These are phyloP conservation scores for Peterozyma xylosa DNA, from an alignment of 805 yeast species.

Conservation along the genomic window DNA sequence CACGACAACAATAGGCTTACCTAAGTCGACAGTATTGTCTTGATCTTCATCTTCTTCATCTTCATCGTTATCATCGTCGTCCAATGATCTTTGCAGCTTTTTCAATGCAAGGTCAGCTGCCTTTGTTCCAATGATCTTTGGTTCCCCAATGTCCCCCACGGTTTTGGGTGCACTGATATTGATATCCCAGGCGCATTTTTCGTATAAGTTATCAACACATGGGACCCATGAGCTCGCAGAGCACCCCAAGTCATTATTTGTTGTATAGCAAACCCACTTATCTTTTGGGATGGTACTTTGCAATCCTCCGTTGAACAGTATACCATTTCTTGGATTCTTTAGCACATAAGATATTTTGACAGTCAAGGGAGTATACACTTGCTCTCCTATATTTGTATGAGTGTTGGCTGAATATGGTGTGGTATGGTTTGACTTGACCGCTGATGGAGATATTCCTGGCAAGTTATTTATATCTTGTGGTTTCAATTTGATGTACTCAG, in stretches of 20 bases:
- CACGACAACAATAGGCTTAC: slow-evolving; percentile 51
- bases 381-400: slow-evolving; percentile 21
- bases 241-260: slow-evolving; percentile 67
- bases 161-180: slow-evolving; percentile 82
- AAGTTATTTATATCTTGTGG: slow-evolving; percentile 41
- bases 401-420: slow-evolving; percentile 24
- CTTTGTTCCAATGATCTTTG: slow-evolving; percentile 32
- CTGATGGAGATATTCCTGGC: slow-evolving; percentile 25
- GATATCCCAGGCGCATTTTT: slow-evolving; percentile 85
- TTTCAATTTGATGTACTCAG: slow-evolving; percentile 56
- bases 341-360: slow-evolving; percentile 62
- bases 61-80: slow-evolving; percentile 19
- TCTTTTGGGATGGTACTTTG: slow-evolving; percentile 35
- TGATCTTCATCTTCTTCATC: slow-evolving; percentile 34
- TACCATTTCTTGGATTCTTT: slow-evolving; percentile 62
- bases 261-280: slow-evolving; percentile 81
- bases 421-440: slow-evolving; percentile 25
- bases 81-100: slow-evolving; percentile 16
- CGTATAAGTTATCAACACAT: slow-evolving; percentile 84
- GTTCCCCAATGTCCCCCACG: slow-evolving; percentile 57
- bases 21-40: slow-evolving; percentile 37
- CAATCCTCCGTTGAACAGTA: slow-evolving; percentile 62
- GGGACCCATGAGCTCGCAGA: slow-evolving; percentile 98
- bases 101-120: slow-evolving; percentile 22
- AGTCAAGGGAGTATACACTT: slow-evolving; percentile 65